phyloP scores from a whole-genome alignment of 805 yeast genomes.

The Candida patagonica region DNA sequence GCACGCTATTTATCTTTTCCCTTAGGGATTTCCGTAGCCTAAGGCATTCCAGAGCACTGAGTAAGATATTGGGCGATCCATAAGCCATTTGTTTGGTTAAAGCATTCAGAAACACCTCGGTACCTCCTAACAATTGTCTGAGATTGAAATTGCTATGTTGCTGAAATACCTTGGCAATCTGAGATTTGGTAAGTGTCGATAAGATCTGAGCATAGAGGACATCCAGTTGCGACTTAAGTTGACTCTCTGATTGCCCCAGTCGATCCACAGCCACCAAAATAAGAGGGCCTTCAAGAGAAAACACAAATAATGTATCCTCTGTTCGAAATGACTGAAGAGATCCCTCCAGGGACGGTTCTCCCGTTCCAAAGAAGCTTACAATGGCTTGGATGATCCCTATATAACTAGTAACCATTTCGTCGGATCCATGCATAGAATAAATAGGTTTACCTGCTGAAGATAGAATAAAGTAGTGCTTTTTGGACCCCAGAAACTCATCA shows the following conservation, averaged over 20 bases:
- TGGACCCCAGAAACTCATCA: constrained; percentile 28
- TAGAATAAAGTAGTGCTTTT: constrained; percentile 68
- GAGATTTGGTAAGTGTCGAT: constrained; percentile 77
- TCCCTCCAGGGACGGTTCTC: constrained; percentile 20
- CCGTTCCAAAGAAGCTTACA: constrained; percentile 50
- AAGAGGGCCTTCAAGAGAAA: constrained; percentile 58
- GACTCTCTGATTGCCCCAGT: constrained; percentile 28
- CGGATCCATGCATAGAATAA: constrained; percentile 67
- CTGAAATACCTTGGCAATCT: constrained; percentile 57
- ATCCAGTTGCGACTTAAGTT: constrained; percentile 55
- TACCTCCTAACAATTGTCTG: constrained; percentile 60
- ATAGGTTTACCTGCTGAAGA: constrained; percentile 87
- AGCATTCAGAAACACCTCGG: constrained; percentile 66
- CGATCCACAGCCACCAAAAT: constrained; percentile 55
- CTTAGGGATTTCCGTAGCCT: constrained; percentile 51
- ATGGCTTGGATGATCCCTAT: constrained; percentile 78
- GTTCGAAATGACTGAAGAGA: constrained; percentile 38
- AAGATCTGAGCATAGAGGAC: constrained; percentile 66
- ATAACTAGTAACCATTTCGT: constrained; percentile 56
- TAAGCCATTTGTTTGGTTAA: constrained; percentile 45
- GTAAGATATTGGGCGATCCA: constrained; percentile 48
- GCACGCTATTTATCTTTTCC: constrained; percentile 44
- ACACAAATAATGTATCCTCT: constrained; percentile 44
- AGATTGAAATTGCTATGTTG: constrained; percentile 75
- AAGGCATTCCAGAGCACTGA: constrained; percentile 59